A percentile compares a stretch with the other conserved stretches of the same genome.
Evolutionary conservation across 768 basidiomycete genomes (phyloP).

Genomic region (Amanita inopinata): DNA sequence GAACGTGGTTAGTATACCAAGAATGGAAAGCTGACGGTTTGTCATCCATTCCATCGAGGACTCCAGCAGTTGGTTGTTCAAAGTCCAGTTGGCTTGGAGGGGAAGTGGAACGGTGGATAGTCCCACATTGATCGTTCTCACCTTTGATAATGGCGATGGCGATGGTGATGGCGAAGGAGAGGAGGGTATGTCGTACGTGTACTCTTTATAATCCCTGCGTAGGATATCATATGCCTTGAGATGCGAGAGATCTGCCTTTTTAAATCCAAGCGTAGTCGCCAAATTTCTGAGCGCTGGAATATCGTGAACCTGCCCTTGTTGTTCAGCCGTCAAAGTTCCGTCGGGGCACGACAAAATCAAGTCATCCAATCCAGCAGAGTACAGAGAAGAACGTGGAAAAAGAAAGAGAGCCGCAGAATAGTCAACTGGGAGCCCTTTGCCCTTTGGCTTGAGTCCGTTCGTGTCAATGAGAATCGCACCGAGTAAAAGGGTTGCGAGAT

Average conservation of each 20-base stretch:
- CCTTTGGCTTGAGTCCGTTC: conserved; percentile 60
- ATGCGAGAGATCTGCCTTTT: conserved; percentile 62
- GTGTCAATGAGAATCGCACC: conserved; percentile 85
- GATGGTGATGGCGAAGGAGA: conserved; percentile 18
- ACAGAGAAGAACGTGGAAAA: conserved; percentile 42
- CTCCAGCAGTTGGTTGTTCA: conserved; percentile 30
- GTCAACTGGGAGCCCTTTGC: conserved; percentile 68
- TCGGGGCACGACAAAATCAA: conserved; percentile 4
- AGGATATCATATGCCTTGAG: conserved; percentile 71
- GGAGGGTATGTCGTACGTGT: conserved; percentile 39
- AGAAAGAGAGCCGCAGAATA: conserved; percentile 55
- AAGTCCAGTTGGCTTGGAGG: conserved; percentile 34
- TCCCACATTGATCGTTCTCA: conserved; percentile 48
- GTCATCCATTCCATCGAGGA: conserved; percentile 49
- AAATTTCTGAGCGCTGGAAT: conserved; percentile 39
- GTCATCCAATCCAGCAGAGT: conserved; percentile 13
- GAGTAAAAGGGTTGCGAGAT: conserved; percentile 72
- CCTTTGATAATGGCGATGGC: no score
- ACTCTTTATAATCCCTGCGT: conserved; percentile 94
- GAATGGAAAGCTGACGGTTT: conserved; percentile 51
- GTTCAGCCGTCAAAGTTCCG: conserved; percentile 4
- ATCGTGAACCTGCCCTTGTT: conserved; percentile 19
- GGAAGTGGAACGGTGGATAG: conserved; percentile 75
- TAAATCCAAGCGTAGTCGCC: conserved; percentile 32
- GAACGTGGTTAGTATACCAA: conserved; percentile 78